phyloP scores from a whole-genome alignment of 2,329 filamentous ascomycete genomes.

The Cordyceps pruinosa region DNA sequence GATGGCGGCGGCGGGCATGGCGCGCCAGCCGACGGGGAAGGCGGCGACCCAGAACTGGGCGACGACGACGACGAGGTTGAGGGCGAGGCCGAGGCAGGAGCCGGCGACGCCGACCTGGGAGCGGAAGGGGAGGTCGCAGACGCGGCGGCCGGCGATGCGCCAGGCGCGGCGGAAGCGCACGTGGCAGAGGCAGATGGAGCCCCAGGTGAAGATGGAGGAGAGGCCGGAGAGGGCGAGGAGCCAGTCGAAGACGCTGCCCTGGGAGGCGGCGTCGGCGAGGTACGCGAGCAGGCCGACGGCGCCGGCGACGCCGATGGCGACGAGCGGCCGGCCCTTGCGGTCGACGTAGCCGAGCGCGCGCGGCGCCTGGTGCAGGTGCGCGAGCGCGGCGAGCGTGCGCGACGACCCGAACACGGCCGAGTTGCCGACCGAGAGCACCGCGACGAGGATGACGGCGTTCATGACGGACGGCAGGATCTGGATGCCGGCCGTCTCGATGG shows the following conservation, averaged over 20 bases:
- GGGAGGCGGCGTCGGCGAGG: constrained; percentile 58
- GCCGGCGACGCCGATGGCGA: constrained; percentile 63
- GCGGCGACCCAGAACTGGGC: constrained; percentile 87
- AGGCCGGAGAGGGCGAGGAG: constrained; percentile 68
- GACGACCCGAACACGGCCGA: constrained; percentile 88
- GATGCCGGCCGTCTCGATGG: constrained; percentile 79
- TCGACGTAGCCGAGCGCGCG: constrained; percentile 73
- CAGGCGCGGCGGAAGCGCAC: constrained; percentile 87
- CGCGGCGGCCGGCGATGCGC: constrained; percentile 58
- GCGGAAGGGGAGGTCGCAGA: constrained; percentile 72
- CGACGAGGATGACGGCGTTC: constrained; percentile 90
- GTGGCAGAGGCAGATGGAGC: constrained; percentile 79
- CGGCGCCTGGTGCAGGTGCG: constrained; percentile 80
- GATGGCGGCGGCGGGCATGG: constrained; percentile 37
- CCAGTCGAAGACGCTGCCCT: constrained; percentile 67
- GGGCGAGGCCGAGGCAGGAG: constrained; percentile 69
- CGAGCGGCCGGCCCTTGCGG: constrained; percentile 70
- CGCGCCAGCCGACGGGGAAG: constrained; percentile 58
- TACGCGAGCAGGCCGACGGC: constrained; percentile 68
- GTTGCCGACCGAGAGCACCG: constrained; percentile 86
- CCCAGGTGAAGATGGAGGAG: constrained; percentile 72
- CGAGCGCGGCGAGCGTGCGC: constrained; percentile 80
- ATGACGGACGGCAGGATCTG: constrained; percentile 76
- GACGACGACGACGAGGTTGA: constrained; percentile 69
- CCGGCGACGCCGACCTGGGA: constrained; percentile 73